phyloP scores from a whole-genome alignment of 805 yeast species.

The Scheffersomyces stipitis region DNA sequence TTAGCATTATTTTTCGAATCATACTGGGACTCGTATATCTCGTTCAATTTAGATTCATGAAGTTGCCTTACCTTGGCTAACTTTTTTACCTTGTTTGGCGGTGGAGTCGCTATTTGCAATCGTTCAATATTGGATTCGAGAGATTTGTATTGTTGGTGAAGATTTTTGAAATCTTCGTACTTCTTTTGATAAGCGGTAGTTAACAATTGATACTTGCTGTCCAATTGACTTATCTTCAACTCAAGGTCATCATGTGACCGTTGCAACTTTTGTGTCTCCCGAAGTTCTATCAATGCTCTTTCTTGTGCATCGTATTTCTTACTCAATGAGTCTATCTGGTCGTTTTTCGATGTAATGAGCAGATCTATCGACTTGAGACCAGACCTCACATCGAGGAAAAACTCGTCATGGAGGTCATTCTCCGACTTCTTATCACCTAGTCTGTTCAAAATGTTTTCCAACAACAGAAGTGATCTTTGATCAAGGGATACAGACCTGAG shows the following conservation, averaged over 20 bases:
- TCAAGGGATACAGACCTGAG: slow-evolving; percentile 24
- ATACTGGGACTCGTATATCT: slow-evolving; percentile 10
- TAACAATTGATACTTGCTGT: slow-evolving; percentile 20
- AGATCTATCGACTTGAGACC: not conserved
- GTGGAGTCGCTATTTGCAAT: slow-evolving; percentile 6
- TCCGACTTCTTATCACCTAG: not conserved
- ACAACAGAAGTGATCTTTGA: slow-evolving; percentile 11
- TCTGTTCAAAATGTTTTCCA: slow-evolving; percentile 12
- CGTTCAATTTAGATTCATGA: slow-evolving; percentile 18
- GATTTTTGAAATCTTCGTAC: slow-evolving; percentile 17
- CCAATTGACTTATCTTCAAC: slow-evolving; percentile 7
- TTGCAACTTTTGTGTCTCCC: not conserved
- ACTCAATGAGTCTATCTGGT: not conserved
- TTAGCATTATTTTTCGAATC: not conserved
- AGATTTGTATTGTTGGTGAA: slow-evolving; percentile 20
- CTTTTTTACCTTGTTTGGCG: slow-evolving; percentile 3
- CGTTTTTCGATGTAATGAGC: not conserved
- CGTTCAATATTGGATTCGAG: slow-evolving; percentile 16
- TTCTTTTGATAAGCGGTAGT: slow-evolving; percentile 22
- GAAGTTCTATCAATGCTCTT: not conserved
- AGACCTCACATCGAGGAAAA: not conserved
- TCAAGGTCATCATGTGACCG: not conserved
- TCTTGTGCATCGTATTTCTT: not conserved
- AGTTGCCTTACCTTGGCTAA: slow-evolving; percentile 21
- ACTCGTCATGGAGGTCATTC: not conserved